Evolutionary conservation across 2,329 filamentous ascomycete genomes (phyloP).

Genomic region (Pseudogymnoascus sp.): DNA sequence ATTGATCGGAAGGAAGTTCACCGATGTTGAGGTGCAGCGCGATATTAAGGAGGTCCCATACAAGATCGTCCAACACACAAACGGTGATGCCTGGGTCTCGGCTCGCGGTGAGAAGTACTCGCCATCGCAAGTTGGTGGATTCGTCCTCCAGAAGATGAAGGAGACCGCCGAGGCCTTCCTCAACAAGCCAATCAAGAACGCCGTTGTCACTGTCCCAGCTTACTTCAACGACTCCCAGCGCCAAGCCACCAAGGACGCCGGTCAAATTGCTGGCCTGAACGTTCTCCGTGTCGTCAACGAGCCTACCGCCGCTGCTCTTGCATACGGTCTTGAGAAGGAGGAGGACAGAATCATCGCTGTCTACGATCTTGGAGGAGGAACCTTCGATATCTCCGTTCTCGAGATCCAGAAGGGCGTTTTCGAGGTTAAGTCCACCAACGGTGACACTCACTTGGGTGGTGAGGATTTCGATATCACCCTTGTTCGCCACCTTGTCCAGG

Average conservation of each 20-base stretch:
- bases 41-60: constrained; percentile 97
- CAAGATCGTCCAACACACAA: constrained; percentile 96
- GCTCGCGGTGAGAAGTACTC: constrained; percentile 94
- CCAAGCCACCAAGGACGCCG: constrained; percentile 96
- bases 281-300: constrained; percentile 98
- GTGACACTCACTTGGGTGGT: constrained; percentile 96
- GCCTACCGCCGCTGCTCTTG: constrained; percentile 90
- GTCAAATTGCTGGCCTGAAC: constrained; percentile 92
- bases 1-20: constrained; percentile 97
- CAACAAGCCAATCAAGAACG: constrained; percentile 86
- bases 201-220: constrained; percentile 91
- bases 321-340: constrained; percentile 95
- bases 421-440: constrained; percentile 98
- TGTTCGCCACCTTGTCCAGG: constrained; percentile 84
- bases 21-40: constrained; percentile 85
- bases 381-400: constrained; percentile 96
- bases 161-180: constrained; percentile 94
- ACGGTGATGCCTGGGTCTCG: constrained; percentile 94
- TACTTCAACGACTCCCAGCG: constrained; percentile 99
- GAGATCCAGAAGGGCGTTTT: constrained; percentile 98
- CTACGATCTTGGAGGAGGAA: constrained; percentile 97
- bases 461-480: constrained; percentile 96
- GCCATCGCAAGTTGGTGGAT: constrained; percentile 95
- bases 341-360: constrained; percentile 84
- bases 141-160: constrained; percentile 98